These are phyloP conservation scores for Tremella yokohamensis DNA, from an alignment of 768 basidiomycete species.

Conservation along the genomic window DNA sequence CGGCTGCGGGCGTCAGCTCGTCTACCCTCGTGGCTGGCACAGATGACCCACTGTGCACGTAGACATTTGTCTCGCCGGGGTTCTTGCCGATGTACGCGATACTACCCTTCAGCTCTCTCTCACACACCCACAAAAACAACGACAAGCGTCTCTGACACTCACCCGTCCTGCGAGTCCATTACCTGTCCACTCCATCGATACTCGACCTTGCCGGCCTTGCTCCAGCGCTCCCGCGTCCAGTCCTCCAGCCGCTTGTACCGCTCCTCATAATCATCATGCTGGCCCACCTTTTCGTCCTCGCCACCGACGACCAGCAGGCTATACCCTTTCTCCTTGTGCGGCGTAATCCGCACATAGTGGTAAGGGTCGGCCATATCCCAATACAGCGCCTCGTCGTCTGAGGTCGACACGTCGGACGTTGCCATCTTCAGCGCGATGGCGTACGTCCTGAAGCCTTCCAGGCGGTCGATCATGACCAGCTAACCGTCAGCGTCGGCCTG, in stretches of 20 bases:
- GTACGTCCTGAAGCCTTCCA: conserved; percentile 25
- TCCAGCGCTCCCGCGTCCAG: conserved; percentile 28
- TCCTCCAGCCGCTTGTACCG: conserved; percentile 20
- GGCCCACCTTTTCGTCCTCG: conserved; percentile 30
- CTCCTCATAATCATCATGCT: conserved; percentile 26
- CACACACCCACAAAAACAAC: background rate
- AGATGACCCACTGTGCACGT: conserved; percentile 23
- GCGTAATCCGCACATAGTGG: conserved; percentile 27
- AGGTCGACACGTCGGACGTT: conserved; percentile 11
- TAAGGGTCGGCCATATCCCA: conserved; percentile 32
- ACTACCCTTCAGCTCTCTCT: background rate
- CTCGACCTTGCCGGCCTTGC: conserved; percentile 11
- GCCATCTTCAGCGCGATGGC: conserved; percentile 25
- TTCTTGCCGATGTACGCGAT: conserved; percentile 27
- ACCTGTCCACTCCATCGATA: conserved; percentile 32
- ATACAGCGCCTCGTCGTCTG: conserved; percentile 21
- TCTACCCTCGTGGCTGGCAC: background rate
- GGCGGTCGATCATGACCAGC: conserved; percentile 29
- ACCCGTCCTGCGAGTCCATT: conserved; percentile 25
- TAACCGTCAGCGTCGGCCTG: background rate
- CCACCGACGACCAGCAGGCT: conserved; percentile 28
- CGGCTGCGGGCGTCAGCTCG: conserved; percentile 12
- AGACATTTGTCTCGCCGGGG: conserved; percentile 25
- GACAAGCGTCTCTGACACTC: background rate
- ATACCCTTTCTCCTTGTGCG: conserved; percentile 26